Evolutionary conservation across 352 stramenopile genomes (phyloP).

Genomic region (Blastocystis sp.): DNA sequence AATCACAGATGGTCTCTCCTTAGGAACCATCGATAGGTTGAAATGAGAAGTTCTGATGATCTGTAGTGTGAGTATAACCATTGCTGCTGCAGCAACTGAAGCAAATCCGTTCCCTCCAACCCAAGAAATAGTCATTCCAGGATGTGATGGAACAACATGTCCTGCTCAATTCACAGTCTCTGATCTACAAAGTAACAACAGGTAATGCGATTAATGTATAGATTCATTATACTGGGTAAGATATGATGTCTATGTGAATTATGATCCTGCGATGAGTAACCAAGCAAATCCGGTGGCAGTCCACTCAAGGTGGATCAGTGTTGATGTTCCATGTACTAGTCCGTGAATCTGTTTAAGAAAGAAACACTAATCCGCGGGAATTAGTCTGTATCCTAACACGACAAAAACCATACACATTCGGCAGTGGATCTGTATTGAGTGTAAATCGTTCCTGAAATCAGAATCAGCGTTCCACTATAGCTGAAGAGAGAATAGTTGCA

Average conservation of each 20-base stretch:
- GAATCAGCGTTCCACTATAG: neutral
- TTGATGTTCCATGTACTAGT: constrained; percentile 7
- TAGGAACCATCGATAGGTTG: constrained; percentile 9
- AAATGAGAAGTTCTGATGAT: neutral
- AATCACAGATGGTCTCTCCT: neutral
- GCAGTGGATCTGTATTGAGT: neutral
- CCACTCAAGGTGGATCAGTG: neutral
- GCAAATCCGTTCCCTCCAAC: neutral
- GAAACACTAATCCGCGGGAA: neutral
- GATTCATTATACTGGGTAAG: constrained; percentile 5
- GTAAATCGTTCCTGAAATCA: neutral
- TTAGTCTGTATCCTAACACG: neutral
- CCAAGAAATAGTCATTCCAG: constrained; percentile 6
- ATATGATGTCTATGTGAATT: constrained; percentile 17
- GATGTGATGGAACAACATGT: neutral
- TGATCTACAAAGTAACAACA: neutral
- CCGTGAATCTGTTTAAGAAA: neutral
- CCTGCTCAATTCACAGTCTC: constrained; percentile 2
- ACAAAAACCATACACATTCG: neutral
- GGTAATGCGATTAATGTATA: neutral
- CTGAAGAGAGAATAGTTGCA: neutral
- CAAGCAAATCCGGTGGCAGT: constrained; percentile 5
- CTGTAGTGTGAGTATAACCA: constrained; percentile 2
- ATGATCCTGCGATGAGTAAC: neutral
- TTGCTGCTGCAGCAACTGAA: neutral